Evolutionary conservation across 257 asterid species (phyloP).

Genomic region (Ophiorrhiza pumila): DNA sequence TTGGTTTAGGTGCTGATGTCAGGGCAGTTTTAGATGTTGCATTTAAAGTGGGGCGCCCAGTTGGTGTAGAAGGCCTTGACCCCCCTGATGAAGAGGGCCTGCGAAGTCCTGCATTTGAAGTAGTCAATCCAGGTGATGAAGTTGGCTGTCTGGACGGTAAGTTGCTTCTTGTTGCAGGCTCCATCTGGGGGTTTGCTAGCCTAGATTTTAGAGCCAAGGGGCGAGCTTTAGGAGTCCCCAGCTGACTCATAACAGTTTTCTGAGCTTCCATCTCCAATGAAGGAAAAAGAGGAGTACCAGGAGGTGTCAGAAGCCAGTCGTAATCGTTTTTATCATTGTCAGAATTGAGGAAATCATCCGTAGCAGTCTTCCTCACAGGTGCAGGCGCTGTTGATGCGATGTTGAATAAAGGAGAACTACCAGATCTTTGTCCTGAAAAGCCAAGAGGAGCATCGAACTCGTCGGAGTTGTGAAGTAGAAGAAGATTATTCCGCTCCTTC

Average conservation of each 20-base stretch:
- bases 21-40: slow-evolving; percentile 49
- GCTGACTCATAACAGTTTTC: slow-evolving; percentile 68
- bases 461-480: slow-evolving; percentile 60
- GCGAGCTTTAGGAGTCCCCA: slow-evolving; percentile 78
- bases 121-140: slow-evolving; percentile 59
- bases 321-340: slow-evolving; percentile 97
- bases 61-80: slow-evolving; percentile 88
- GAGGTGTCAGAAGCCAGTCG: slow-evolving; percentile 98
- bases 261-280: slow-evolving; percentile 92
- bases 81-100: slow-evolving; percentile 93
- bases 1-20: slow-evolving; percentile 41
- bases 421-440: slow-evolving; percentile 58
- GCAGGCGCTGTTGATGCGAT: slow-evolving; percentile 48
- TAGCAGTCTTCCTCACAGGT: slow-evolving; percentile 62
- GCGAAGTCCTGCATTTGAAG: slow-evolving; percentile 66
- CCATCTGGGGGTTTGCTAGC: slow-evolving; percentile 82
- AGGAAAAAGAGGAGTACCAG: slow-evolving; percentile 98
- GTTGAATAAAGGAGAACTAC: slow-evolving; percentile 64
- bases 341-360: slow-evolving; percentile 91
- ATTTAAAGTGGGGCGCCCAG: slow-evolving; percentile 71
- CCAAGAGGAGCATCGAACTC: slow-evolving; percentile 74
- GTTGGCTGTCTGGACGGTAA: slow-evolving; percentile 54
- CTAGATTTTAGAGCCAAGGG: slow-evolving; percentile 82
- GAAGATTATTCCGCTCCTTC: slow-evolving; percentile 23
- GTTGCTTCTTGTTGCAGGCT: slow-evolving; percentile 62